A percentile compares a stretch with the other conserved stretches of the same genome.
phyloP scores from a whole-genome alignment of 352 stramenopile species.

The Globisporangium cederbergense region DNA sequence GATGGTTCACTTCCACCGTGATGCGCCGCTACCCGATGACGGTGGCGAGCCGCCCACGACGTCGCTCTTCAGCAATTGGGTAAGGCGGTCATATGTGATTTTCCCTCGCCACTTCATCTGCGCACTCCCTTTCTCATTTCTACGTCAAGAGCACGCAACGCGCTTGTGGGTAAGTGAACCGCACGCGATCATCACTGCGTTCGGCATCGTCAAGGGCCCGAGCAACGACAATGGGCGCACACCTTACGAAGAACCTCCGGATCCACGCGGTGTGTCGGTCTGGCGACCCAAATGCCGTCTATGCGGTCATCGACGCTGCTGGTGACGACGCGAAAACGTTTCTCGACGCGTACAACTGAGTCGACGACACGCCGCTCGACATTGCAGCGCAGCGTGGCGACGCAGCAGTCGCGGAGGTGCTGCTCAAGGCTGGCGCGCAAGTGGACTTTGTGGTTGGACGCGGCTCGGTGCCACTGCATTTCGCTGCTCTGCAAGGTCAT shows the following conservation, averaged over 20 bases:
- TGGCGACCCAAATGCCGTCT: background rate
- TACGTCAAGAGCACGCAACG: background rate
- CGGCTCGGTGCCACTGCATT: background rate
- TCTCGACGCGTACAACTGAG: background rate
- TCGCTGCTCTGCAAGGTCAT: background rate
- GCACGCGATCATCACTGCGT: background rate
- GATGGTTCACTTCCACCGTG: background rate
- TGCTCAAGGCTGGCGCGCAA: background rate
- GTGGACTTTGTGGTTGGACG: background rate
- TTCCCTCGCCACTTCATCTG: background rate
- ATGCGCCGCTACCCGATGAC: no score
- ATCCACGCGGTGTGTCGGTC: slow-evolving; percentile 1
- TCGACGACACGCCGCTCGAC: background rate
- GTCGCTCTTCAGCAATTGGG: no score
- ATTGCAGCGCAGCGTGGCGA: background rate
- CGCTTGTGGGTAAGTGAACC: background rate
- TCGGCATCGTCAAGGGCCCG: background rate
- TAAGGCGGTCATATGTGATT: no score
- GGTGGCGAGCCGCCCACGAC: no score
- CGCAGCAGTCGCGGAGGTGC: background rate
- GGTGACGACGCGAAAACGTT: background rate
- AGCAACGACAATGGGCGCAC: background rate
- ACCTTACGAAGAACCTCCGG: background rate
- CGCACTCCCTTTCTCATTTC: background rate
- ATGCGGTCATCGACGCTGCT: background rate